Percentiles rank a stretch among this genome's conserved stretches.
Evolutionary conservation across 768 basidiomycete genomes (phyloP).

Genomic region (Lactarius sp.): DNA sequence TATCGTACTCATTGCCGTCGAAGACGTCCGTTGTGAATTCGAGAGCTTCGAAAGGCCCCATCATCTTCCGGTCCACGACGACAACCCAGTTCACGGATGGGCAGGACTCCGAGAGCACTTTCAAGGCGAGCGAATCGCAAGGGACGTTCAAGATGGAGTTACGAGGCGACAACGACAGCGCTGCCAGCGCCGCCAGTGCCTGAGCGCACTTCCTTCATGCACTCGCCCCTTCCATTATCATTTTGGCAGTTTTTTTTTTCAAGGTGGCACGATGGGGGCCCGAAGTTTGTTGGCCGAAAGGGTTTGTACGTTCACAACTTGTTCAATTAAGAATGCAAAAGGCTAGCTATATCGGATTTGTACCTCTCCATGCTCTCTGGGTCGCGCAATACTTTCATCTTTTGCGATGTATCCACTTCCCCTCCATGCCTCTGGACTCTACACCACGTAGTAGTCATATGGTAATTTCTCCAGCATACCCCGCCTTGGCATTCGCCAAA

Average conservation of each 20-base stretch:
- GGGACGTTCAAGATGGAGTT: constrained; percentile 13
- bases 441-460: constrained; percentile 7
- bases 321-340: constrained; percentile 13
- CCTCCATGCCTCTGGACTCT: not conserved
- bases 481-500: not conserved
- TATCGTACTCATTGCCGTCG: constrained; percentile 24
- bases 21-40: not conserved
- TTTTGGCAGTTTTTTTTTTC: not conserved
- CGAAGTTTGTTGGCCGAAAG: not conserved
- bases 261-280: not conserved
- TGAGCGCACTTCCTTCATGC: not conserved
- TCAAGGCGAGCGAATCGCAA: constrained; percentile 2
- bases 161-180: constrained; percentile 8
- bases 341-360: constrained; percentile 10
- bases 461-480: not conserved
- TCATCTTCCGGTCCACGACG: constrained; percentile 20
- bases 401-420: not conserved
- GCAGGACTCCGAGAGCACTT: not conserved
- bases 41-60: constrained; percentile 3
- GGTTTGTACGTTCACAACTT: constrained; percentile 8
- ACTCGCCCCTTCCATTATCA: not conserved
- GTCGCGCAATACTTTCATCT: not conserved
- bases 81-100: constrained; percentile 18
- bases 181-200: constrained; percentile 2
- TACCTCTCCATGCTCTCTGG: not conserved